These are phyloP conservation scores for Beauveria bassiana DNA, from an alignment of 2,329 filamentous ascomycete species.

Conservation along the genomic window DNA sequence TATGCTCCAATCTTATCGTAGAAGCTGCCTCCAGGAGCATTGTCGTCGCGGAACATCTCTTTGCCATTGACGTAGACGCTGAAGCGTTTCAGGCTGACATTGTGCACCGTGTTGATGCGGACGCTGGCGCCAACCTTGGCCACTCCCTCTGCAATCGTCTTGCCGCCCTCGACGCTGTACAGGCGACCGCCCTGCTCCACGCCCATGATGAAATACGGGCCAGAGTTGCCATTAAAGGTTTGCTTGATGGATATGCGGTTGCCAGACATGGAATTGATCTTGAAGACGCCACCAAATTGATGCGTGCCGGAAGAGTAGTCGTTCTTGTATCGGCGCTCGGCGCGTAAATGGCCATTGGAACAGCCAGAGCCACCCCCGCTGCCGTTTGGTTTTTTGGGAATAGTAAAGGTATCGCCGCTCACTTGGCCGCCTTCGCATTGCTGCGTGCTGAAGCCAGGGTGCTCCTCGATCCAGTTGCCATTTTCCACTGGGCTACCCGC, in stretches of 20 bases:
- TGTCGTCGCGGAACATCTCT: conserved; percentile 14
- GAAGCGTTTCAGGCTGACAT: conserved; percentile 14
- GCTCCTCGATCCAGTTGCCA: conserved; percentile 6
- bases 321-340: conserved; percentile 9
- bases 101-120: conserved; percentile 20
- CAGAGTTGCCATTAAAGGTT: conserved; percentile 17
- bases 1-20: conserved; percentile 22
- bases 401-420: conserved; percentile 5
- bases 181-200: conserved; percentile 15
- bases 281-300: conserved; percentile 19
- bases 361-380: not conserved
- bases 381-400: not conserved
- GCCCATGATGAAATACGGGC: conserved; percentile 18
- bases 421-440: conserved; percentile 4
- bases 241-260: conserved; percentile 19
- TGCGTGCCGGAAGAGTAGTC: conserved; percentile 7
- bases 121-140: conserved; percentile 16
- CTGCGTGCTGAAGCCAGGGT: conserved; percentile 1
- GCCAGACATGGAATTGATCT: conserved; percentile 18
- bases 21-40: conserved; percentile 18
- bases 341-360: conserved; percentile 10
- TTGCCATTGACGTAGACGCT: conserved; percentile 20
- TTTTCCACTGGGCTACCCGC: conserved; percentile 3
- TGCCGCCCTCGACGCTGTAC: conserved; percentile 18
- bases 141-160: conserved; percentile 14